Percentiles rank a stretch among this genome's conserved stretches.
phyloP scores from a whole-genome alignment of 345 rosid genomes.

The Acer negundo region DNA sequence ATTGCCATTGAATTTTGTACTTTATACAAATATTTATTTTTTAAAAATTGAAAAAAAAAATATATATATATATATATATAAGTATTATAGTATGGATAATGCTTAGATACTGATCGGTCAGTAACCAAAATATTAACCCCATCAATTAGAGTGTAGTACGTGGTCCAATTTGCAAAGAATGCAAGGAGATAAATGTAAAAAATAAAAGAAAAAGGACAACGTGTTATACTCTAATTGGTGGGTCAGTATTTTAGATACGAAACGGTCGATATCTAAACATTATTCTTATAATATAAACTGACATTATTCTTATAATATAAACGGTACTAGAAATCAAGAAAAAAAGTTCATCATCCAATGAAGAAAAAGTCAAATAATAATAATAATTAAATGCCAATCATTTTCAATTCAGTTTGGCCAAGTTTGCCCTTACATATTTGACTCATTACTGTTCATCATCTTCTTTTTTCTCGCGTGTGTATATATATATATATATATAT shows the following conservation, averaged over 20 bases:
- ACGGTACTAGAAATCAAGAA: background rate
- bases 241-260: too few species aligned
- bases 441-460: constrained; percentile 4
- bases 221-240: too few species aligned
- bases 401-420: constrained; percentile 26
- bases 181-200: too few species aligned
- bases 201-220: too few species aligned
- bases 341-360: background rate
- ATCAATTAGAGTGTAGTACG: too few species aligned
- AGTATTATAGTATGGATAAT: background rate
- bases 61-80: too few species aligned
- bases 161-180: too few species aligned
- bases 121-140: too few species aligned
- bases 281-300: too few species aligned
- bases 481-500: too few species aligned
- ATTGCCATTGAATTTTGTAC: background rate
- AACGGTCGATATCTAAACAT: too few species aligned
- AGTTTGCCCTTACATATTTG: background rate
- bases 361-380: constrained; percentile 7
- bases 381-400: constrained; percentile 25
- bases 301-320: background rate
- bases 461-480: background rate
- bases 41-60: background rate
- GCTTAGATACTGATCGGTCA: too few species aligned
- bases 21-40: background rate